Conservation (phyloP, 306 rosid genomes). For the Cicer arietinum region DNA sequence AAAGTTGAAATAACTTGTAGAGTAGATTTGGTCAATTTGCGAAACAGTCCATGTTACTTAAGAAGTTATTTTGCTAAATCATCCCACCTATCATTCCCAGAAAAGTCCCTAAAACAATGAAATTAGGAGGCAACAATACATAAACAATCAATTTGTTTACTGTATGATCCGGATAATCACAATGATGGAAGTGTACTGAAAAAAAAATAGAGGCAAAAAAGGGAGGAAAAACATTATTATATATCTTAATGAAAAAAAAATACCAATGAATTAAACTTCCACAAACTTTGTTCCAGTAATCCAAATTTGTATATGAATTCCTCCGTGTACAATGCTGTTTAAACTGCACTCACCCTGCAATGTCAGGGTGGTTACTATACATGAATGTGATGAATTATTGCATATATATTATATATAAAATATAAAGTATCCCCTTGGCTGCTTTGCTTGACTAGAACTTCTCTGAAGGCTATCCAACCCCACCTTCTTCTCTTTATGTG, state of each 20-base stretch:
- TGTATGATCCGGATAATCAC: constrained; percentile 35
- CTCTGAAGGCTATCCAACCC: constrained; percentile 46
- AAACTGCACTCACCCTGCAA: constrained; percentile 76
- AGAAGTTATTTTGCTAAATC: background rate
- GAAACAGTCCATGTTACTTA: background rate
- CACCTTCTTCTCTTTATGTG: constrained; percentile 36
- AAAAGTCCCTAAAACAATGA: constrained; percentile 15
- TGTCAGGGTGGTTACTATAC: constrained; percentile 94
- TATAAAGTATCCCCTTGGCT: constrained; percentile 54
- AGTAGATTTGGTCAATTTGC: background rate
- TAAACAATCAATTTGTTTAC: constrained; percentile 13
- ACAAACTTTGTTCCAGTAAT: constrained; percentile 55
- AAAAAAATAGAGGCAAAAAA: background rate
- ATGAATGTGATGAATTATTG: constrained; percentile 77
- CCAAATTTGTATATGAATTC: constrained; percentile 60
- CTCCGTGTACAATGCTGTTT: constrained; percentile 64
- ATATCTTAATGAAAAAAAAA: constrained; percentile 37
- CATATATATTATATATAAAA: constrained; percentile 46
- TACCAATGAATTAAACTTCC: constrained; percentile 52
- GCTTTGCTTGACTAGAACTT: constrained; percentile 52
- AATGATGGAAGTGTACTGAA: constrained; percentile 17
- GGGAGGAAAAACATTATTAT: background rate
- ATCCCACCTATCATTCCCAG: constrained; percentile 21
- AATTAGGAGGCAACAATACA: constrained; percentile 29
- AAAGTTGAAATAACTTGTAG: background rate